A percentile compares a stretch with the other conserved stretches of the same genome.
phyloP scores from a whole-genome alignment of 345 rosid species.

The Eucalyptus decipiens region DNA sequence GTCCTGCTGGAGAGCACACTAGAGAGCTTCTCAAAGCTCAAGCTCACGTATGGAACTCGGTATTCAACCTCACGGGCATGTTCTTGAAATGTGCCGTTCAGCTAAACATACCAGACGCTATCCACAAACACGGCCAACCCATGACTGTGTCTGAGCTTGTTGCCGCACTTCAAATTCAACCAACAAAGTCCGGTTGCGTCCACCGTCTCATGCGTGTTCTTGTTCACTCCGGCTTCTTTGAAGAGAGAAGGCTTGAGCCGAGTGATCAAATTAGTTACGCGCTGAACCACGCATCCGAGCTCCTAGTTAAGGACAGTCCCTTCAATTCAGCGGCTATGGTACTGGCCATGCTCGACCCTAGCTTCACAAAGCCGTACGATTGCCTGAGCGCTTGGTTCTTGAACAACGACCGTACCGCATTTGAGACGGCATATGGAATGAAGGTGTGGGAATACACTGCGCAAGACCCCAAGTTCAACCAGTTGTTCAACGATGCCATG shows the following conservation, averaged over 20 bases:
- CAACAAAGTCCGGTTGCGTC: background rate
- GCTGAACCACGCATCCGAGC: slow-evolving; percentile 1
- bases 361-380: too few relatives aligned
- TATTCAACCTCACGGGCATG: background rate
- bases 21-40: slow-evolving; percentile 9
- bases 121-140: slow-evolving; percentile 21
- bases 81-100: too few relatives aligned
- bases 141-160: slow-evolving; percentile 11
- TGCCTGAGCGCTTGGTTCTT: too few relatives aligned
- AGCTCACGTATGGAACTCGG: slow-evolving; percentile 9
- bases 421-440: too few relatives aligned
- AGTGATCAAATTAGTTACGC: background rate
- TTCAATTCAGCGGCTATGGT: too few relatives aligned
- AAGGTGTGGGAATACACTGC: too few relatives aligned
- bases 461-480: too few relatives aligned
- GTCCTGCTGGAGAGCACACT: too few relatives aligned
- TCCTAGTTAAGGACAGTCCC: slow-evolving; percentile 6
- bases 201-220: slow-evolving; percentile 19
- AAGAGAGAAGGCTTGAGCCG: background rate
- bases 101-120: slow-evolving; percentile 9
- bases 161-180: background rate
- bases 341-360: too few relatives aligned
- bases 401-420: too few relatives aligned
- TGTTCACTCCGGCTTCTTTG: slow-evolving; percentile 20
- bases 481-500: too few relatives aligned